A percentile compares a stretch with the other conserved stretches of the same genome.
Conservation (phyloP, 768 basidiomycete genomes). For the Cystobasidium ongulense region DNA sequence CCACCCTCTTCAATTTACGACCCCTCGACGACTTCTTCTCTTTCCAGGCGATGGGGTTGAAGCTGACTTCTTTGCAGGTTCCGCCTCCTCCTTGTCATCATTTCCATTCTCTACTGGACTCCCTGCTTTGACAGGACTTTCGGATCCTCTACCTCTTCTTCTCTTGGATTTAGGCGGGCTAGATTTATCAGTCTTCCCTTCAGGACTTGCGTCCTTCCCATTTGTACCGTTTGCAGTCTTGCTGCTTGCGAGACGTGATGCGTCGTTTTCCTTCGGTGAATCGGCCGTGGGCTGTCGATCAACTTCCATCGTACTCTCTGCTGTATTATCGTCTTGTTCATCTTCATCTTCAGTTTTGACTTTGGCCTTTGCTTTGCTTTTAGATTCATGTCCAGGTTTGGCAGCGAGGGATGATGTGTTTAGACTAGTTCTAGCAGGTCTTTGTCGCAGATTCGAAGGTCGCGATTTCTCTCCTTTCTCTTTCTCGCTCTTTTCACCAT, state of each 20-base stretch:
- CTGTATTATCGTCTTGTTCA: conserved; percentile 47
- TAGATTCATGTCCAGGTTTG: not conserved
- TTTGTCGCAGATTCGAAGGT: conserved; percentile 35
- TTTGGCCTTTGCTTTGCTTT: conserved; percentile 44
- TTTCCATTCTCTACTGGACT: not conserved
- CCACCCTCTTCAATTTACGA: not conserved
- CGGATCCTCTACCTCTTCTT: not conserved
- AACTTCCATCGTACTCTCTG: conserved; percentile 47
- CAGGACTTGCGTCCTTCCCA: not conserved
- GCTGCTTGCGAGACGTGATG: not conserved
- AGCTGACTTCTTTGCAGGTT: not conserved
- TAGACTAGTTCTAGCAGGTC: conserved; percentile 46
- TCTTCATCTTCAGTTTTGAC: conserved; percentile 43
- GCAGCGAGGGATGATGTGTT: not conserved
- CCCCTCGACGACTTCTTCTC: not conserved
- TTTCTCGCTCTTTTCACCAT: not conserved
- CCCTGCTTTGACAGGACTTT: not conserved
- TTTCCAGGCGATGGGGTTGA: not conserved
- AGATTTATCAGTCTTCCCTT: not conserved
- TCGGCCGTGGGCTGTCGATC: not conserved
- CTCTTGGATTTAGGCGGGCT: not conserved
- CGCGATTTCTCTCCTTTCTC: conserved; percentile 11
- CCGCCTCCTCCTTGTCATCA: not conserved
- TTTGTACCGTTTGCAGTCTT: conserved; percentile 39
- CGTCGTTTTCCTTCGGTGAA: not conserved